A percentile compares a stretch with the other conserved stretches of the same genome.
Conservation (phyloP, 106 monocot genomes). For the Ottelia alismoides region DNA sequence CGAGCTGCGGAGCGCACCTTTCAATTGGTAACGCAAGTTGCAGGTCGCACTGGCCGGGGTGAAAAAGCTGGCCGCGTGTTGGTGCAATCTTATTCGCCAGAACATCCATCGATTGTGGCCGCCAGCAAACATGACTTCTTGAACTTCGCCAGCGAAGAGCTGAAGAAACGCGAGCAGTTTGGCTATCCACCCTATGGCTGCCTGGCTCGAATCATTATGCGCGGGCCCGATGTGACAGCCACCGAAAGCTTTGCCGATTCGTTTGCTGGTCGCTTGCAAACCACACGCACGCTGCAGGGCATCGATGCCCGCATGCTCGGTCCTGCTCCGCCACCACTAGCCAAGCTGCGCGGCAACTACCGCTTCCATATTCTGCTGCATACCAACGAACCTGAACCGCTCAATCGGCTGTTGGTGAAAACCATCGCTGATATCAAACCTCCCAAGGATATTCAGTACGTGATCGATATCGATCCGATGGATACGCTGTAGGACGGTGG, state of each 20-base stretch:
- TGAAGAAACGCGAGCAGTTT: neutral
- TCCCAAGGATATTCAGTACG: too few species aligned
- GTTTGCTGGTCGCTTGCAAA: neutral
- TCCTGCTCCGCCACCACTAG: too few species aligned
- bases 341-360: too few species aligned
- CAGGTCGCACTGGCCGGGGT: too few species aligned
- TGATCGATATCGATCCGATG: too few species aligned
- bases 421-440: too few species aligned
- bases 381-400: too few species aligned
- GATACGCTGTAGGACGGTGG: too few species aligned
- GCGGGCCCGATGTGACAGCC: neutral
- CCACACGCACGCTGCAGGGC: neutral
- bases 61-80: neutral
- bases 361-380: too few species aligned
- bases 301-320: neutral
- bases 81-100: neutral
- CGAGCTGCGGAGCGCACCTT: neutral
- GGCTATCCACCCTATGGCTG: neutral
- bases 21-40: too few species aligned
- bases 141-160: neutral
- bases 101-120: neutral
- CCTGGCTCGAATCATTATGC: neutral
- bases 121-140: neutral
- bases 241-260: neutral
- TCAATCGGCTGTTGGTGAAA: too few species aligned